Percentiles rank a stretch among this genome's conserved stretches.
These are phyloP conservation scores for Naegleria fowleri DNA, from an alignment of 208 protist species.

Conservation along the genomic window DNA sequence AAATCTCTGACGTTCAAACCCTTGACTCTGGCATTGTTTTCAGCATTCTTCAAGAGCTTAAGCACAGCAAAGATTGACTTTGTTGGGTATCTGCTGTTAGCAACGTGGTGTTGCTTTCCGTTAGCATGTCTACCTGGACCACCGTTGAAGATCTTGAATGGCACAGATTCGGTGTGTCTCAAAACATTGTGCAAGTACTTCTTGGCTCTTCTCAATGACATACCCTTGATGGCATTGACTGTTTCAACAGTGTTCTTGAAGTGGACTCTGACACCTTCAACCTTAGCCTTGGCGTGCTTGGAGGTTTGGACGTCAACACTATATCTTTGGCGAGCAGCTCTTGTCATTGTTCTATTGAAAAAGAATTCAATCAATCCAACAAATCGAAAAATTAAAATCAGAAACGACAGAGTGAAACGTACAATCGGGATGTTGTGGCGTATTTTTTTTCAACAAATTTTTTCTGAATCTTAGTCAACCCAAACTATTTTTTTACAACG, in stretches of 20 bases:
- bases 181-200: conserved; percentile 84
- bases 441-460: conserved; percentile 2
- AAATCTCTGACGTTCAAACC: conserved; percentile 76
- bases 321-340: not conserved
- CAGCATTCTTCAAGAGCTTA: conserved; percentile 82
- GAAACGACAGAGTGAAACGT: not conserved
- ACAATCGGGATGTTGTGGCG: not conserved
- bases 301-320: not conserved
- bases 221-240: conserved; percentile 79
- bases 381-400: not conserved
- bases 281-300: conserved; percentile 34
- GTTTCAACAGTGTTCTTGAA: conserved; percentile 91
- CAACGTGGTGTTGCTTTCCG: conserved; percentile 75
- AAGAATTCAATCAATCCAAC: not conserved
- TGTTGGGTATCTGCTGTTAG: conserved; percentile 82
- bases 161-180: conserved; percentile 84
- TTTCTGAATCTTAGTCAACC: not conserved
- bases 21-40: conserved; percentile 72
- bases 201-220: conserved; percentile 79
- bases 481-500: no score
- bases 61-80: conserved; percentile 84
- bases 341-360: not conserved
- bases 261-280: conserved; percentile 80
- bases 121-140: conserved; percentile 80
- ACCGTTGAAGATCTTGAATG: conserved; percentile 84